A percentile compares a stretch with the other conserved stretches of the same genome.
These are phyloP conservation scores for Blastomyces percursus DNA, from an alignment of 2,329 filamentous ascomycete species.

Conservation along the genomic window DNA sequence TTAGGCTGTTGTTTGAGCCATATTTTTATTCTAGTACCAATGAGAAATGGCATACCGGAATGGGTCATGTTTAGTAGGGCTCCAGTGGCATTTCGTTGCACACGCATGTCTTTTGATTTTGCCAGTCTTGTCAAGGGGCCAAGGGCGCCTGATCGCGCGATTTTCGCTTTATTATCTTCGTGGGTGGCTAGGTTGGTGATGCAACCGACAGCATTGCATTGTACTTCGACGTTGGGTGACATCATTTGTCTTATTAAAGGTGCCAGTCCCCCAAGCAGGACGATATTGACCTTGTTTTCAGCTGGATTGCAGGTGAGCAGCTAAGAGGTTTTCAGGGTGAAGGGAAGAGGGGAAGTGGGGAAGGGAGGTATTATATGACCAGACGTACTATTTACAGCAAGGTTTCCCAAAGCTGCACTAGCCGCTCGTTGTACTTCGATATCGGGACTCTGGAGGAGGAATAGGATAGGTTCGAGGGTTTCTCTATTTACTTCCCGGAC, in stretches of 20 bases:
- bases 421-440: constrained; percentile 96
- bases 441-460: constrained; percentile 85
- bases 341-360: background rate
- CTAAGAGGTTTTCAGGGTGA: constrained; percentile 6
- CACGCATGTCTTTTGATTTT: constrained; percentile 97
- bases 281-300: constrained; percentile 96
- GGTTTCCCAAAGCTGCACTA: constrained; percentile 87
- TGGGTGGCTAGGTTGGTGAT: constrained; percentile 98
- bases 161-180: constrained; percentile 98
- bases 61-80: constrained; percentile 98
- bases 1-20: constrained; percentile 2
- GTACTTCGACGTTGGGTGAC: constrained; percentile 93
- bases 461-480: constrained; percentile 90
- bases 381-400: constrained; percentile 85
- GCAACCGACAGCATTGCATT: constrained; percentile 97
- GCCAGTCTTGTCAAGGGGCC: constrained; percentile 82
- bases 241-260: constrained; percentile 98
- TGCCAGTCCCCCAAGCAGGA: constrained; percentile 76
- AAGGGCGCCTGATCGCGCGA: constrained; percentile 85
- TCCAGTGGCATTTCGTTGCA: constrained; percentile 93
- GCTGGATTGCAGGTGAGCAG: constrained; percentile 49
- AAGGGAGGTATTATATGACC: constrained; percentile 6
- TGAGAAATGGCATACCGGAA: constrained; percentile 54
- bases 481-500: constrained; percentile 90
- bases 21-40: background rate